A percentile compares a stretch with the other conserved stretches of the same genome.
These are phyloP conservation scores for Kuraishia ogatae DNA, from an alignment of 805 yeast species.

Conservation along the genomic window DNA sequence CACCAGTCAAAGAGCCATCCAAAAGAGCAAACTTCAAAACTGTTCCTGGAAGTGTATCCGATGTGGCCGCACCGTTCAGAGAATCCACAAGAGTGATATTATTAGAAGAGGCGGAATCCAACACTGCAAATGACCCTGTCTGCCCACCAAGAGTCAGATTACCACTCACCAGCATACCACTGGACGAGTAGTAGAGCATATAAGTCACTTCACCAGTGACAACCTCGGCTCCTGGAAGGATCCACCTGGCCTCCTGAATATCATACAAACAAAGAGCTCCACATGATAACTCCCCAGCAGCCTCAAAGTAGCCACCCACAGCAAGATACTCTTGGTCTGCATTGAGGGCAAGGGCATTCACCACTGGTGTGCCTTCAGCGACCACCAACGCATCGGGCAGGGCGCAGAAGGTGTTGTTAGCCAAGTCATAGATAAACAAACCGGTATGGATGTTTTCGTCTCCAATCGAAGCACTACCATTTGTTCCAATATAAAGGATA, in stretches of 20 bases:
- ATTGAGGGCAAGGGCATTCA: slow-evolving; percentile 31
- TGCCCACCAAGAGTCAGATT: slow-evolving; percentile 33
- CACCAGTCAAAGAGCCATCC: slow-evolving; percentile 31
- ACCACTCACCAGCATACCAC: slow-evolving; percentile 40
- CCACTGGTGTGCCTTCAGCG: slow-evolving; percentile 20
- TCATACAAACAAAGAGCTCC: slow-evolving; percentile 60
- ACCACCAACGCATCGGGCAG: slow-evolving; percentile 42
- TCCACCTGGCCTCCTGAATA: slow-evolving; percentile 45
- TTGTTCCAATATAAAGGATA: slow-evolving; percentile 36
- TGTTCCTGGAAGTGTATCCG: slow-evolving; percentile 22
- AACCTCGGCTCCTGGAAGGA: slow-evolving; percentile 26
- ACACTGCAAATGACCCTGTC: slow-evolving; percentile 37
- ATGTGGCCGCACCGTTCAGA: slow-evolving; percentile 10
- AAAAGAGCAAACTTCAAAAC: slow-evolving; percentile 37
- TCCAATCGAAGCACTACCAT: slow-evolving; percentile 22
- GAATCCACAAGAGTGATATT: slow-evolving; percentile 14
- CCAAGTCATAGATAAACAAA: slow-evolving; percentile 43
- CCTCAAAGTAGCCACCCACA: slow-evolving; percentile 67
- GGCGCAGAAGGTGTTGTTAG: slow-evolving; percentile 27
- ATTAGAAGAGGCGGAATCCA: slow-evolving; percentile 44
- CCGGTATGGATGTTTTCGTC: slow-evolving; percentile 25
- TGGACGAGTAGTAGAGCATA: slow-evolving; percentile 35
- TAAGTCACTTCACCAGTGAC: slow-evolving; percentile 46
- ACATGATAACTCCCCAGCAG: slow-evolving; percentile 52
- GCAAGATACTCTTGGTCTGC: slow-evolving; percentile 36